Percentiles rank a stretch among this genome's conserved stretches.
These are phyloP conservation scores for Chaetomium globosum DNA, from an alignment of 2,329 filamentous ascomycete species.

Conservation along the genomic window DNA sequence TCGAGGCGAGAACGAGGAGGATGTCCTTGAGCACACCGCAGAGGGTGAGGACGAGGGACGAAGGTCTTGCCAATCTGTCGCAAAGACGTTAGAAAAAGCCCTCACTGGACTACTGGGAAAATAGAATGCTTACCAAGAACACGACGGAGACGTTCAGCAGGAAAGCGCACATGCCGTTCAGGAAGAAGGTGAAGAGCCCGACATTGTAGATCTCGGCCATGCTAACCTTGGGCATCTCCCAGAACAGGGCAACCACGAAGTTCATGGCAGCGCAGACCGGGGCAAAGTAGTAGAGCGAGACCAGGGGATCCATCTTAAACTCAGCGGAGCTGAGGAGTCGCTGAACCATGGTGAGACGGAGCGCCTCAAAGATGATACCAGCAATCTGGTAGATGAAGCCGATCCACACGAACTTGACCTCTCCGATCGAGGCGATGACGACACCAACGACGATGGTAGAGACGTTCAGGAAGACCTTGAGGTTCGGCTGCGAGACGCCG, in stretches of 20 bases:
- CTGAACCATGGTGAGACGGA: conserved; percentile 82
- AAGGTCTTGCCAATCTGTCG: conserved; percentile 85
- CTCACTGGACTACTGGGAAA: neutral
- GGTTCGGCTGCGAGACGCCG: conserved; percentile 78
- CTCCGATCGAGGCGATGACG: conserved; percentile 88
- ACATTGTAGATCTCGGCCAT: conserved; percentile 73
- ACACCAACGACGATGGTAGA: conserved; percentile 94
- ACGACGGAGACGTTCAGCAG: conserved; percentile 83
- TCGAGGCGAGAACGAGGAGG: conserved; percentile 75
- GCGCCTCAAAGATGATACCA: conserved; percentile 79
- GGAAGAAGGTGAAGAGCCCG: conserved; percentile 70
- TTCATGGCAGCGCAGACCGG: conserved; percentile 84
- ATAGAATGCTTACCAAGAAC: conserved; percentile 69
- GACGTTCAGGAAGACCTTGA: conserved; percentile 89
- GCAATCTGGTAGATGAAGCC: conserved; percentile 79
- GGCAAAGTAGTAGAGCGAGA: conserved; percentile 88
- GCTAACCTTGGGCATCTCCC: conserved; percentile 70
- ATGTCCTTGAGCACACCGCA: conserved; percentile 89
- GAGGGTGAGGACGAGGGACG: conserved; percentile 80
- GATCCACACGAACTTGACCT: conserved; percentile 86
- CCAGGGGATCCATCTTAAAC: conserved; percentile 90
- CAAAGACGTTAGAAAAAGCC: conserved; percentile 36
- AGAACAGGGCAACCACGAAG: conserved; percentile 69
- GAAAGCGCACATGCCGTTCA: conserved; percentile 79
- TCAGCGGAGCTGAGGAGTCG: conserved; percentile 77